phyloP scores from a whole-genome alignment of 2,329 filamentous ascomycete genomes.

The Paracoccidioides brasiliensis region DNA sequence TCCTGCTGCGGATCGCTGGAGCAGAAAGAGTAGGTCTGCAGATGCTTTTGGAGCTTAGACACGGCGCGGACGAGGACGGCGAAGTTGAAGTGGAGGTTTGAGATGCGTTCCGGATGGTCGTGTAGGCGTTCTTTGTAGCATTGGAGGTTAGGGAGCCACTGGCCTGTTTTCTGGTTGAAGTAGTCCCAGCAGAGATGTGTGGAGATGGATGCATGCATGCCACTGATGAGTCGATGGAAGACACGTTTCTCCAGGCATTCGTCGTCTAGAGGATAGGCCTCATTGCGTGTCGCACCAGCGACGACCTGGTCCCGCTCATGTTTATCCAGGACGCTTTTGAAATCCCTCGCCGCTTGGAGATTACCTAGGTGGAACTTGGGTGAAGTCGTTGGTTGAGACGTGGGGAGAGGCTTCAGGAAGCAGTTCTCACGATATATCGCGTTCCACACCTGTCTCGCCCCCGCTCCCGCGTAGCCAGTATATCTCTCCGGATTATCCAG shows the following conservation, averaged over 20 bases:
- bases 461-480: slow-evolving; percentile 79
- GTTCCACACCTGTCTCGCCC: slow-evolving; percentile 85
- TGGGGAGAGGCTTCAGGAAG: slow-evolving; percentile 46
- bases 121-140: slow-evolving; percentile 87
- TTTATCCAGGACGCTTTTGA: slow-evolving; percentile 45
- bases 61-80: slow-evolving; percentile 85
- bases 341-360: slow-evolving; percentile 46
- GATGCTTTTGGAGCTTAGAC: slow-evolving; percentile 72
- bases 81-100: slow-evolving; percentile 98
- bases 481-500: slow-evolving; percentile 90
- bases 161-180: slow-evolving; percentile 82
- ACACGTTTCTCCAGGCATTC: slow-evolving; percentile 98
- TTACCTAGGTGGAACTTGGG: slow-evolving; percentile 25
- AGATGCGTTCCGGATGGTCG: slow-evolving; percentile 74
- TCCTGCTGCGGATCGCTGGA: slow-evolving; percentile 74
- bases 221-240: slow-evolving; percentile 87
- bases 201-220: slow-evolving; percentile 97
- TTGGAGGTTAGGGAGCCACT: slow-evolving; percentile 79
- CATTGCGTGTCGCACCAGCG: slow-evolving; percentile 21
- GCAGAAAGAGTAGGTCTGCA: slow-evolving; percentile 82
- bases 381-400: slow-evolving; percentile 14
- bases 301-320: slow-evolving; percentile 39
- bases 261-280: slow-evolving; percentile 64
- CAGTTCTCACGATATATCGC: slow-evolving; percentile 96
- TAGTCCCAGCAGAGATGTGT: slow-evolving; percentile 94